phyloP scores from a whole-genome alignment of 2,329 filamentous ascomycete genomes.

The Hymenoscyphus linearis region DNA sequence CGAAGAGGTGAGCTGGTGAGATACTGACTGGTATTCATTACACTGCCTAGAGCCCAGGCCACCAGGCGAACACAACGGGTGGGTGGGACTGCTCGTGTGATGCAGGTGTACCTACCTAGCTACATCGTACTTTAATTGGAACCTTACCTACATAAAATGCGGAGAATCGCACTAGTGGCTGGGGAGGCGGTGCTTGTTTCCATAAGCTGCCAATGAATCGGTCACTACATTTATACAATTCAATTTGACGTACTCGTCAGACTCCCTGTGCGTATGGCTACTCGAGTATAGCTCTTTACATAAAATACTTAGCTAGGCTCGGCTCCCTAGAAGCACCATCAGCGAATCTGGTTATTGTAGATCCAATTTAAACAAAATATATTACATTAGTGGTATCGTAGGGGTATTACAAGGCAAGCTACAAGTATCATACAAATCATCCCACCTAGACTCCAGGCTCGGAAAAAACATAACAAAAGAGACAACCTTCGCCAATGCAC shows the following conservation, averaged over 20 bases:
- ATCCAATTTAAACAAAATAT: background rate
- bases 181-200: background rate
- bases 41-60: too few species aligned
- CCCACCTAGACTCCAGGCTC: background rate
- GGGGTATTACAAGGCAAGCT: conserved; percentile 1
- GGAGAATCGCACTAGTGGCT: background rate
- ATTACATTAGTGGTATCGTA: conserved; percentile 14
- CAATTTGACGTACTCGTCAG: background rate
- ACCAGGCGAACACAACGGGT: background rate
- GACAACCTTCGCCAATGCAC: background rate
- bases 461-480: background rate
- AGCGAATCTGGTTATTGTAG: background rate
- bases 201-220: background rate
- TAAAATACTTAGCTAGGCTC: background rate
- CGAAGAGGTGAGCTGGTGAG: background rate
- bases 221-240: background rate
- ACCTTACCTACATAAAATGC: background rate
- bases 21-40: too few species aligned
- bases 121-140: too few species aligned
- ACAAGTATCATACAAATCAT: conserved; percentile 4
- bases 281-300: too few species aligned
- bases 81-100: background rate
- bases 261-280: background rate
- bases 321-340: background rate
- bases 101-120: too few species aligned